Base-by-base conservation (phyloP, 495 filamentous ascomycete species). In the Penicillium manginii region DNA sequence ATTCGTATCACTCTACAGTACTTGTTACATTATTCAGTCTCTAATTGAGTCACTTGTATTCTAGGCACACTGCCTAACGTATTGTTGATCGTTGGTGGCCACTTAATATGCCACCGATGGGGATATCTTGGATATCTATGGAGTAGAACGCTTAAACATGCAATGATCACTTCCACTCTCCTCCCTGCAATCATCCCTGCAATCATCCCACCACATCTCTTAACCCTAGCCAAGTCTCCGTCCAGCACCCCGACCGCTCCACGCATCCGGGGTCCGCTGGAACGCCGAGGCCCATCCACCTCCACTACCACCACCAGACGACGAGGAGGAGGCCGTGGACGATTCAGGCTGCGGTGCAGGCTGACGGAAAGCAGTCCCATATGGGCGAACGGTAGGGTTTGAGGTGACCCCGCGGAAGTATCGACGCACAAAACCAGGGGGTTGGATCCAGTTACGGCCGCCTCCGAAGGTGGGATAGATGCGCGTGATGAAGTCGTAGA, bases 381-480 rank as follows among this genome's bases (percentile, higher is more conserved):
- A 91, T 4, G 71, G 70, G 73, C 80, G 67, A 60, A 72, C 7
- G 71, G 59, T 60, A 21, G 52, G 48, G 17, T 52, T 52, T 39
- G 65, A 57, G 35, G 61, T 68, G 40, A 80, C 75, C 4, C 73
- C 74, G 22, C 77, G 74, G 60, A 91, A 89, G 62, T 86, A 80
- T 46, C 83, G 73, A 52, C 80, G 83, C 52, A 96, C 67, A 51
- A 90, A 83, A 0, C 51, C 63, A 2, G 92, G 93, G 0, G 92
- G 93, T 15, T 71, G 72, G 46, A 96, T 73, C 52, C 84, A 81
- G 64, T 91, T 93, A 29, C 73, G 73, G 3, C 92, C 92, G 50
- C 88, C 87, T 19, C 91, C 92, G 73, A 93, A 93, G 42, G 85
- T 82, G 15, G 93, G 92, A 75, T 89, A 96, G 29, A 93, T 81